Conservation (phyloP, 495 filamentous ascomycete genomes). For the Viridothelium virens region DNA sequence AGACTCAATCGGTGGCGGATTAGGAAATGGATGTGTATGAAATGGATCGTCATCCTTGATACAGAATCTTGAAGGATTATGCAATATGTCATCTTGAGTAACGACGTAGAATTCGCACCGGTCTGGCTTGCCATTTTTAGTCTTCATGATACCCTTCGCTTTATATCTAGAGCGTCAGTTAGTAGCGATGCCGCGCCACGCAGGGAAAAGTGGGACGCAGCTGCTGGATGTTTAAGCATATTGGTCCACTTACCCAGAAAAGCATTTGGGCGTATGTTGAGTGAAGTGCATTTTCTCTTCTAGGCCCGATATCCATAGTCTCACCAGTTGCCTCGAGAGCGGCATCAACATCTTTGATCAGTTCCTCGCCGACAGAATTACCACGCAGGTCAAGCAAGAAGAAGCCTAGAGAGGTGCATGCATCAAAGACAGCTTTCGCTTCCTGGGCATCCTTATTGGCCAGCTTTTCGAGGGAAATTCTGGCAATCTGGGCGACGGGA, state of each 20-base stretch:
- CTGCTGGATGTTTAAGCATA: not conserved
- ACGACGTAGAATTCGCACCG: slow-evolving; percentile 20
- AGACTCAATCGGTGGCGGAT: slow-evolving; percentile 16
- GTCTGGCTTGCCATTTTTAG: slow-evolving; percentile 22
- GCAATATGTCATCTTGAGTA: slow-evolving; percentile 21
- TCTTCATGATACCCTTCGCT: slow-evolving; percentile 17
- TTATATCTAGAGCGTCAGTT: slow-evolving; percentile 18
- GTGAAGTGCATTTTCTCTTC: slow-evolving; percentile 3
- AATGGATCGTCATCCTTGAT: slow-evolving; percentile 1
- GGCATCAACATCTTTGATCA: not conserved
- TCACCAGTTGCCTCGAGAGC: not conserved
- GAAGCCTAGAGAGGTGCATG: slow-evolving; percentile 1
- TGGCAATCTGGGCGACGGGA: not conserved
- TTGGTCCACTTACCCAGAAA: not conserved
- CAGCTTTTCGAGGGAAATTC: not conserved
- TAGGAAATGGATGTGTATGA: slow-evolving; percentile 10
- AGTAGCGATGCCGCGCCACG: not conserved
- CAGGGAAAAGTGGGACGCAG: not conserved
- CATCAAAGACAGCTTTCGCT: not conserved
- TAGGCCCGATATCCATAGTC: not conserved
- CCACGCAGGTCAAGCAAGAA: slow-evolving; percentile 4
- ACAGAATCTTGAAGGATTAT: slow-evolving; percentile 7
- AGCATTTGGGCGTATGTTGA: slow-evolving; percentile 1
- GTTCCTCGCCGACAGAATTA: not conserved
- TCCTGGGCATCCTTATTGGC: not conserved